A percentile compares a stretch with the other conserved stretches of the same genome.
Conservation (phyloP, 2,329 filamentous ascomycete species). For the Cytospora schulzeri region DNA sequence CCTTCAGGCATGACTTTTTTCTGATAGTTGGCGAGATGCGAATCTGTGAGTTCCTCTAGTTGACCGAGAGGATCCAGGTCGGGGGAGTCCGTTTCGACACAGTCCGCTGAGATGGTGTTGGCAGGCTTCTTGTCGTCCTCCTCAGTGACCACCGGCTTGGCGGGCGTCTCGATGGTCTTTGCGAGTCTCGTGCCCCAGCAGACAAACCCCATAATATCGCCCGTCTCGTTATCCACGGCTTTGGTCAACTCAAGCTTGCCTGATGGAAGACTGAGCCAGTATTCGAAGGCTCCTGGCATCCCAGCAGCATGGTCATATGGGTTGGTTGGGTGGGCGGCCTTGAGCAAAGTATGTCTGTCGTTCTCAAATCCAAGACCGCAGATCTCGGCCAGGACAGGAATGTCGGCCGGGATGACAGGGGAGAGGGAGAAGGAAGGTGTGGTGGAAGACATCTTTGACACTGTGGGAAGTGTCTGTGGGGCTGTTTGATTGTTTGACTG, state of each 20-base stretch:
- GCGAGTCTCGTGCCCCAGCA: slow-evolving; percentile 39
- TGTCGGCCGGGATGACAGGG: slow-evolving; percentile 31
- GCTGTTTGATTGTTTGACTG: not conserved
- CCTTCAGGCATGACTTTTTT: slow-evolving; percentile 33
- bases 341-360: slow-evolving; percentile 40
- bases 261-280: slow-evolving; percentile 30
- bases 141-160: no score
- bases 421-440: slow-evolving; percentile 13
- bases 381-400: slow-evolving; percentile 36
- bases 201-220: slow-evolving; percentile 37
- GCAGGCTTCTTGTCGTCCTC: not conserved
- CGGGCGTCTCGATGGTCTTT: slow-evolving; percentile 22
- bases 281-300: slow-evolving; percentile 29
- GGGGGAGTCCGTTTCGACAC: not conserved
- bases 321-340: slow-evolving; percentile 35
- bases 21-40: slow-evolving; percentile 36
- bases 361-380: slow-evolving; percentile 37
- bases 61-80: slow-evolving; percentile 34
- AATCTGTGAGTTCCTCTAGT: slow-evolving; percentile 36
- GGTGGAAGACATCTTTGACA: not conserved
- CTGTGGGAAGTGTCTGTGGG: not conserved
- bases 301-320: slow-evolving; percentile 35
- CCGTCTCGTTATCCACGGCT: slow-evolving; percentile 36
- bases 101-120: not conserved
- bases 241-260: slow-evolving; percentile 36